phyloP scores from a whole-genome alignment of 1,139 yeast genomes.

The Hyphopichia wangnamkhiaoensis region DNA sequence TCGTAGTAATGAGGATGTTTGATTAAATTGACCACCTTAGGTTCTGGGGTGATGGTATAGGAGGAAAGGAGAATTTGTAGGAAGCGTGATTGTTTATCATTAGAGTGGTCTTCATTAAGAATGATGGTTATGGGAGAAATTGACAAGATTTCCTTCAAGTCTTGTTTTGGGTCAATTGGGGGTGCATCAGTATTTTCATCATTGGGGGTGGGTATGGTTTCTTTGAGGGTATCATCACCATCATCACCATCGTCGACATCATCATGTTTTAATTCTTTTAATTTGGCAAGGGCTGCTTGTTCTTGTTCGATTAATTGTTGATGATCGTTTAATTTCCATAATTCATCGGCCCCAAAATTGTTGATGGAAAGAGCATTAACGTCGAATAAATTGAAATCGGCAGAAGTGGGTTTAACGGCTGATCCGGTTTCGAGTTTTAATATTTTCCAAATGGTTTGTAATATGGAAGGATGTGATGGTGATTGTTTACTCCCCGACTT shows the following conservation, averaged over 20 bases:
- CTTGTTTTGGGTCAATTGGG: constrained; percentile 17
- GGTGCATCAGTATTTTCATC: too few relatives aligned
- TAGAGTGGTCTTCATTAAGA: constrained; percentile 12
- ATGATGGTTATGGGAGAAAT: constrained; percentile 28
- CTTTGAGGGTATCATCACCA: constrained; percentile 5
- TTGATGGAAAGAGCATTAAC: constrained; percentile 1
- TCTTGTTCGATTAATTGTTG: background rate
- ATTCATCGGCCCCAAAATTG: constrained; percentile 7
- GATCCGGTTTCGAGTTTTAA: background rate
- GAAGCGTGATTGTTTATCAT: constrained; percentile 20
- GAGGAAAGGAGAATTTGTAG: constrained; percentile 20
- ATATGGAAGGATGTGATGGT: background rate
- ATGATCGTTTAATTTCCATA: constrained; percentile 9
- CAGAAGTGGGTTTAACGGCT: background rate
- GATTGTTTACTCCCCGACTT: background rate
- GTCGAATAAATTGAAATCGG: background rate
- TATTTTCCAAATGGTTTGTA: background rate
- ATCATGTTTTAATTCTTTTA: background rate
- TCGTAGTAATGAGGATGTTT: constrained; percentile 33
- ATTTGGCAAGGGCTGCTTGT: background rate
- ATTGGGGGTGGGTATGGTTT: too few relatives aligned
- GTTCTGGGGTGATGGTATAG: constrained; percentile 33
- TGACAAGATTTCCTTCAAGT: constrained; percentile 32
- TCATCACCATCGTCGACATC: background rate
- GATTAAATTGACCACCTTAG: constrained; percentile 27